Base-by-base conservation (phyloP, 192 early-diverging fungal species). In the Coemansia sp. region DNA sequence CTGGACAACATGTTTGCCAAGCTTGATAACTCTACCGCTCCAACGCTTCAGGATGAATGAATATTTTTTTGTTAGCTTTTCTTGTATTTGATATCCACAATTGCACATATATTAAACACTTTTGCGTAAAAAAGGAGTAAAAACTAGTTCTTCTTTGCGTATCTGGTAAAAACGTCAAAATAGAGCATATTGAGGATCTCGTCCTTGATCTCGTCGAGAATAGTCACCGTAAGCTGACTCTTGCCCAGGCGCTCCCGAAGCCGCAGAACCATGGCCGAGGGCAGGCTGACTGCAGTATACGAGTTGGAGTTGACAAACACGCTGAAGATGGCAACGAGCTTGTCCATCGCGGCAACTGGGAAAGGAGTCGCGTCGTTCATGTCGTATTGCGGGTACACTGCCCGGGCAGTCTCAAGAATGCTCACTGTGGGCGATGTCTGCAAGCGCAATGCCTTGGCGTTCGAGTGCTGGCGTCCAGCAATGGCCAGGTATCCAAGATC, bases 1-100 rank as follows among this genome's bases (percentile, higher is more conserved):
- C 52, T 90, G 23, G 78, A 85, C 40, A 64, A 68, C 11, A 62
- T 87, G 60, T 88, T 82, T 70, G 63, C 75, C 49, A 71, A 76
- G 22, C 66, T 83, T 19, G 68, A 54, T 22, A 59, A 86, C 53
- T 57, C 48, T 1, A 46, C 38, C 14, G 50, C 50, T 5, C 50
- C 61, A 25, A 63, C 51, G 0, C 19, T 54, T 17, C 49, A 38
- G 21, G 61, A 22, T 21, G 60, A 22, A 15, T 49, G 46, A 49
- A 5, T 1, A 2, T 5, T 4, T 15, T n/a, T 23, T 19, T 49
- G 47, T 20, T 7, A 9, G 15, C 31, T 36, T 48, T 48, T 15
- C 15, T 14, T 19, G 12, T 19, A 49, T 49, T 49, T 19, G n/a
- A 7, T 20, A 34, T 34, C 31, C 31, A 34, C 31, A 52, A 44